A percentile compares a stretch with the other conserved stretches of the same genome.
Evolutionary conservation across 163 green algal species (phyloP).

Genomic region (Coccomyxa subellipsoidea): DNA sequence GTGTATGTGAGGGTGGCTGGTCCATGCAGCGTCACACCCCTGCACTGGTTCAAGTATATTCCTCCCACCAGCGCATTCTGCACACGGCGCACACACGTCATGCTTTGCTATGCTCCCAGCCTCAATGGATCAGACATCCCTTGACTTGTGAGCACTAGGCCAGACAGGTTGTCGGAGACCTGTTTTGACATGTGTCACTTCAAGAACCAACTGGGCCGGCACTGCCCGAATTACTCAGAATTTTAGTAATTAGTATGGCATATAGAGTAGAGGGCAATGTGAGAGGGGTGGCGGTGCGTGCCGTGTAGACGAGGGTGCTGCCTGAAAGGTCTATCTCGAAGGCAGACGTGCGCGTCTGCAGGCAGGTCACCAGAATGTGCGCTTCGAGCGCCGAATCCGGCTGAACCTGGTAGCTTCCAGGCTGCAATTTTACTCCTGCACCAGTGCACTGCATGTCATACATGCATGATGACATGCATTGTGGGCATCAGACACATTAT

Average conservation of each 20-base stretch:
- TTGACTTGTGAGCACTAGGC: not conserved
- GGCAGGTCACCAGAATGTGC: not conserved
- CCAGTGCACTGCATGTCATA: too few relatives aligned
- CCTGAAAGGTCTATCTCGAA: not conserved
- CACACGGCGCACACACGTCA: not conserved
- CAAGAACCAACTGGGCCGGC: too few relatives aligned
- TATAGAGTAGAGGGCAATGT: not conserved
- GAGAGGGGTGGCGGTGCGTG: not conserved
- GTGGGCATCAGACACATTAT: not conserved
- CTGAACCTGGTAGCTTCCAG: not conserved
- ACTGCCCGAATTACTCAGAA: not conserved
- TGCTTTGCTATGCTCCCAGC: not conserved
- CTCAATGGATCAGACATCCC: not conserved
- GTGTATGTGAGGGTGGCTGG: not conserved
- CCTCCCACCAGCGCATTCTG: not conserved
- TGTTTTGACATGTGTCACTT: too few relatives aligned
- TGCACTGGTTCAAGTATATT: not conserved
- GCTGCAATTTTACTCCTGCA: not conserved
- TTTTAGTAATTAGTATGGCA: not conserved
- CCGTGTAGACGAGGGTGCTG: not conserved
- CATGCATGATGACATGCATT: not conserved
- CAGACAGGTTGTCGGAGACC: too few relatives aligned
- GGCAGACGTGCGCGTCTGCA: not conserved
- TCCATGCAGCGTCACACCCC: not conserved
- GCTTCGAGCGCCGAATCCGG: not conserved